phyloP scores from a whole-genome alignment of 2,329 filamentous ascomycete species.

The Hymenoscyphus salicellus region DNA sequence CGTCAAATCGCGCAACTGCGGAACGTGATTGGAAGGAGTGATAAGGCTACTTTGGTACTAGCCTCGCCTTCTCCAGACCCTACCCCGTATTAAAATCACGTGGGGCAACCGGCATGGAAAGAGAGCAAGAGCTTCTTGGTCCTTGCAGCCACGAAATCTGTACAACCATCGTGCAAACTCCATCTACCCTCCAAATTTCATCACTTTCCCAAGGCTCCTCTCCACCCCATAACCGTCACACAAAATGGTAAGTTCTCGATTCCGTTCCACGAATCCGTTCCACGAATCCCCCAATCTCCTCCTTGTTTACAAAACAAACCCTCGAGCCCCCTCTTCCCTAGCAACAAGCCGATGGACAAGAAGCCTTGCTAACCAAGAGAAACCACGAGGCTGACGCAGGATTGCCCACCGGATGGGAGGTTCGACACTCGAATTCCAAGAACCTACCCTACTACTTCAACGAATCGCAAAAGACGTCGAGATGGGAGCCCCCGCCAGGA shows the following conservation, averaged over 20 bases:
- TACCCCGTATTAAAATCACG: background rate
- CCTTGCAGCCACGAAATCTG: slow-evolving; percentile 8
- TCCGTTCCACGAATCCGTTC: background rate
- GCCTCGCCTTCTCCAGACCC: background rate
- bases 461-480: slow-evolving; percentile 75
- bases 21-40: background rate
- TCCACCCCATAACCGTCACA: slow-evolving; percentile 16
- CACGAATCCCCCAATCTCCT: background rate
- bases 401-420: slow-evolving; percentile 85
- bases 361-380: slow-evolving; percentile 18
- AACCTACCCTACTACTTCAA: slow-evolving; percentile 99
- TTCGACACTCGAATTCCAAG: slow-evolving; percentile 96
- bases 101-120: background rate
- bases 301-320: slow-evolving; percentile 23
- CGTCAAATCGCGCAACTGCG: background rate
- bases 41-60: background rate
- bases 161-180: slow-evolving; percentile 16
- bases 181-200: slow-evolving; percentile 8
- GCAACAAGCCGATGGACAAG: background rate
- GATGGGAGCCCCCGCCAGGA: slow-evolving; percentile 88
- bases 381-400: slow-evolving; percentile 66
- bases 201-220: slow-evolving; percentile 8
- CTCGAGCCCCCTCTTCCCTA: slow-evolving; percentile 4
- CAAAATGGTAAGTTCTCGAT: slow-evolving; percentile 24
- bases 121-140: background rate